Evolutionary conservation across 164 flowering plant species (phyloP), one percentile per base, ranked within the genome.

Genomic region (Akebia trifoliata): DNA sequence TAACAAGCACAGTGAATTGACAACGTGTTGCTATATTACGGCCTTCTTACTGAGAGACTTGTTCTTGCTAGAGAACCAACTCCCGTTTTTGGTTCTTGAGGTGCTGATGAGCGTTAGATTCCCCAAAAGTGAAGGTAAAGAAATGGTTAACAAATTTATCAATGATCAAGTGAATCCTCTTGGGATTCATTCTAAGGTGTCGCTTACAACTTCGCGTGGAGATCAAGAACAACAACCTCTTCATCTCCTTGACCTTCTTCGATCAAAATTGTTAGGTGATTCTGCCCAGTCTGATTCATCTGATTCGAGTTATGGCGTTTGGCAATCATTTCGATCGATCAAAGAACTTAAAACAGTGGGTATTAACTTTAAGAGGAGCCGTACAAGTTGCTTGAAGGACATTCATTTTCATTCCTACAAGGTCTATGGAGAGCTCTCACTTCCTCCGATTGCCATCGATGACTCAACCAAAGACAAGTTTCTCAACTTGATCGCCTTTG

Each of bases 51-150:
- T 8, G 6, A 44, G 54, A 21, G 73, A 69, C 47, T 12, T 64
- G 52, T 38, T 64, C 40, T 56, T 71, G 68, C 44, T 66, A 0
- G 65, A 62, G 55, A 66, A 66, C 39, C 67, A 54, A 55, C 50
- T 65, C 11, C 70, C 74, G 0, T 59, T 34, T 50, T 4, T 12
- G 8, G 43, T 66, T 8, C 44, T 55, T 17, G 1, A 46, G 22
- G 43, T 1, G 1, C n/a, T 62, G 37, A 45, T 18, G 64, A 8
- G 36, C 9, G 18, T 45, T 43, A 46, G 18, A 18, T 50, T 25
- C 35, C 34, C 17, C 9, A 26, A 20, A 25, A 47, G 50, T 12
- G 31, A 30, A 38, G 38, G 18, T 15, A 21, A 12, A 50, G 2
- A 25, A 21, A 36, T 17, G 45, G 24, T 61, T 25, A 20, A 8